Evolutionary conservation across 345 rosid species (phyloP), one percentile per base, ranked within the genome.

Genomic region (Sisymbrium irio): DNA sequence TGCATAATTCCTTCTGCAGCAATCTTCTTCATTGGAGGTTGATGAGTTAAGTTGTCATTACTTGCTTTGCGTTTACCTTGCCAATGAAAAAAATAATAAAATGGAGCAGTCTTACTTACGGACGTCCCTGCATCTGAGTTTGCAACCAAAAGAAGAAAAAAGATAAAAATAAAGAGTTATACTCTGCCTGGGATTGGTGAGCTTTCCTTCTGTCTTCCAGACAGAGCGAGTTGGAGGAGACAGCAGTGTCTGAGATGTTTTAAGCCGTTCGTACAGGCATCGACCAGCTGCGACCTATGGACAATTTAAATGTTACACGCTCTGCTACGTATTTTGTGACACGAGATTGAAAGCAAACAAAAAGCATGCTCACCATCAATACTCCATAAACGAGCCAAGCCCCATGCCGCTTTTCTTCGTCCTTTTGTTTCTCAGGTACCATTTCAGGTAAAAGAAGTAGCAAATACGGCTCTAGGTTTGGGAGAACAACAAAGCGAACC

Each of bases 351-450:
- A 41, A 41, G 46, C 64, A 42, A 63, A 62, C 67, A 51, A 28
- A 62, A 50, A 20, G 51, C 33, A 19, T 36, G 65, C 88, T 79
- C 56, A 89, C 98, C 88, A 83, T 77, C 85, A 90, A 79, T 7
- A 93, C 93, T 9, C 93, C 92, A 79, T 87, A 87, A 36, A 88
- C 97, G n/a, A 77, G 85, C 93, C 89, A 84, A 76, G 96, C 98
- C 71, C 82, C 96, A 19, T 72, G 77, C 84, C 87, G 85, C 84
- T 78, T 90, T 32, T 69, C 78, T 78, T 79, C 85, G 66, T 88
- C 78, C 78, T 83, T 87, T 74, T 86, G 93, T 76, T 76, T 86
- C 83, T 85, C 90, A 62, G 74, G 85, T 72, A 55, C 70, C 92
- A 93, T 83, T 77, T 86, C 97, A 12, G 87, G 89, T 73, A 78